These are phyloP conservation scores for Epichloe gansuensis DNA, from an alignment of 2,329 filamentous ascomycete species.

Conservation along the genomic window DNA sequence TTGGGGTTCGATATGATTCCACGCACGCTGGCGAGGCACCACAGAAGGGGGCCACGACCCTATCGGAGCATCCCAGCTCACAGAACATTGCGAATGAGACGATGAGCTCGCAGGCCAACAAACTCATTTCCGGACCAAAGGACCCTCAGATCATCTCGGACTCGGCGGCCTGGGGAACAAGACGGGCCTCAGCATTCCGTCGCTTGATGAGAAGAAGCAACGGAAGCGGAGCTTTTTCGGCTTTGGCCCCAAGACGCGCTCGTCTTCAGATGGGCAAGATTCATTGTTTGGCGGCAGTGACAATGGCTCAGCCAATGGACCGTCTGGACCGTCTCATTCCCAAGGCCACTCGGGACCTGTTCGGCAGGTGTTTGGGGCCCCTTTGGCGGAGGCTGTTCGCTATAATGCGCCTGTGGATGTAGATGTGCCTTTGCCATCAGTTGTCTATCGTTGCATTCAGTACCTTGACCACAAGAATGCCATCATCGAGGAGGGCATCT, in stretches of 20 bases:
- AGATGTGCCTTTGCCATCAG: conserved; percentile 69
- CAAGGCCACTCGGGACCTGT: conserved; percentile 40
- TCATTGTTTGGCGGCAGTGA: conserved; percentile 39
- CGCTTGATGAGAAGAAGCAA: conserved; percentile 62
- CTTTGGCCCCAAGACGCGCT: conserved; percentile 48
- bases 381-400: conserved; percentile 75
- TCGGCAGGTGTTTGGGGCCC: conserved; percentile 71
- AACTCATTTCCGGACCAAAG: conserved; percentile 69
- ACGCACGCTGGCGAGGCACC: conserved; percentile 41
- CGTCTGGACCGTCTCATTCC: conserved; percentile 19
- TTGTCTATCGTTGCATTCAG: conserved; percentile 91
- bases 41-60: conserved; percentile 26
- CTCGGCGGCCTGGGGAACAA: conserved; percentile 74
- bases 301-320: conserved; percentile 27
- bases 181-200: conserved; percentile 34
- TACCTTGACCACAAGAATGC: conserved; percentile 79
- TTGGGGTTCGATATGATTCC: conserved; percentile 47
- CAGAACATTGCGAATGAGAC: conserved; percentile 22
- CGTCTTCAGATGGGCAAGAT: conserved; percentile 47
- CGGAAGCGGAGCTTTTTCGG: conserved; percentile 72
- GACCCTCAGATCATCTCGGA: conserved; percentile 79
- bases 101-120: conserved; percentile 26
- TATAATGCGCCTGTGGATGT: conserved; percentile 63
- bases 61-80: conserved; percentile 21
- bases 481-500: conserved; percentile 82